phyloP scores from a whole-genome alignment of 768 basidiomycete genomes.

The Leucocoprinus sp. region DNA sequence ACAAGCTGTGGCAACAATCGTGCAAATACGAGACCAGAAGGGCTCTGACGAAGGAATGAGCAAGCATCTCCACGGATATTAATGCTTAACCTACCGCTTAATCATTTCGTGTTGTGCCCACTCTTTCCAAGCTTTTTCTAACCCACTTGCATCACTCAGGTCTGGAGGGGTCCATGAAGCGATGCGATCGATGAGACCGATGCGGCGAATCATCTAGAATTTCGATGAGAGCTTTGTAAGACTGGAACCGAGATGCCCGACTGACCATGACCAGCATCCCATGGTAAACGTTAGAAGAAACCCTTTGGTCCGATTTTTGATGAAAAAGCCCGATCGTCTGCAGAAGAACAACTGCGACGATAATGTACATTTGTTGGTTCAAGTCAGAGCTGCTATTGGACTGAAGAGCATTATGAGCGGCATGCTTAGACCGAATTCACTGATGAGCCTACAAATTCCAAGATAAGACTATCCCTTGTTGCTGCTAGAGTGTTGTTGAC shows the following conservation, averaged over 20 bases:
- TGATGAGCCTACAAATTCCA: constrained; percentile 44
- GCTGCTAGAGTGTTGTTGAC: constrained; percentile 35
- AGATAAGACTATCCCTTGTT: constrained; percentile 39
- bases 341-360: constrained; percentile 41
- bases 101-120: constrained; percentile 52
- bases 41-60: constrained; percentile 24
- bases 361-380: constrained; percentile 19
- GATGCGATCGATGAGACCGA: constrained; percentile 34
- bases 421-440: background rate
- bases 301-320: constrained; percentile 39
- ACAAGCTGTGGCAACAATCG: constrained; percentile 49
- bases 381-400: constrained; percentile 12
- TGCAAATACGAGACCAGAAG: constrained; percentile 46
- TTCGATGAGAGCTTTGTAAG: background rate
- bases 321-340: constrained; percentile 53
- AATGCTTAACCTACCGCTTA: constrained; percentile 36
- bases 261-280: constrained; percentile 53
- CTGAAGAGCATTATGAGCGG: background rate
- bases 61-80: constrained; percentile 6
- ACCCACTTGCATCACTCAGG: constrained; percentile 23
- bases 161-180: constrained; percentile 37
- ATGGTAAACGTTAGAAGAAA: constrained; percentile 46
- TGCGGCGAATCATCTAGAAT: constrained; percentile 39
- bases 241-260: constrained; percentile 6
- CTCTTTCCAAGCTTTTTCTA: constrained; percentile 43